phyloP scores from a whole-genome alignment of 345 rosid genomes.

The Arabis hirsuta region DNA sequence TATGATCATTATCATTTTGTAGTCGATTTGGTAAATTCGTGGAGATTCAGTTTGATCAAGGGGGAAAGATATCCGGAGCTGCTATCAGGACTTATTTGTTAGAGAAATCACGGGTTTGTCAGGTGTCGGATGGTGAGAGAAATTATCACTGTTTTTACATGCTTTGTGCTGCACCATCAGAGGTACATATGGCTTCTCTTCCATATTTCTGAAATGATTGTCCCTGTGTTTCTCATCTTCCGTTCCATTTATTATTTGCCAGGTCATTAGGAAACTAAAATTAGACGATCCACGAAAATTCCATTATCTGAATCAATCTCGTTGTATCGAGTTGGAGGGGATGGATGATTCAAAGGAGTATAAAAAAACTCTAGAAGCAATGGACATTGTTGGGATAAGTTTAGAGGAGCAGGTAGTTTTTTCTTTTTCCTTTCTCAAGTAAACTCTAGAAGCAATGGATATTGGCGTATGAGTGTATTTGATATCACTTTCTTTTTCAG shows the following conservation, averaged over 20 bases:
- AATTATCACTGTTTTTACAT: slow-evolving; percentile 98
- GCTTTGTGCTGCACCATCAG: slow-evolving; percentile 94
- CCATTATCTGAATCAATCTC: slow-evolving; percentile 88
- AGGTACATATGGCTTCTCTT: slow-evolving; percentile 53
- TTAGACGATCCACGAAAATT: slow-evolving; percentile 72
- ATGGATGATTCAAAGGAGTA: slow-evolving; percentile 84
- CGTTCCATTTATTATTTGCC: slow-evolving; percentile 31
- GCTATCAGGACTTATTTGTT: slow-evolving; percentile 94
- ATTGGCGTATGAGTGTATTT: slow-evolving; percentile 13
- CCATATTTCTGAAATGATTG: slow-evolving; percentile 11
- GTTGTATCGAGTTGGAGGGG: slow-evolving; percentile 79
- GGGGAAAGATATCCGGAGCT: slow-evolving; percentile 95
- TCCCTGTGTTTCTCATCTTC: slow-evolving; percentile 20
- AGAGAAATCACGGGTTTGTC: slow-evolving; percentile 98
- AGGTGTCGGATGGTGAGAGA: slow-evolving; percentile 95
- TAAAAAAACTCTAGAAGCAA: slow-evolving; percentile 77
- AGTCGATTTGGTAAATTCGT: slow-evolving; percentile 99
- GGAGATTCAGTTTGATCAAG: slow-evolving; percentile 91
- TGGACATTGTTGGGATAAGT: slow-evolving; percentile 91
- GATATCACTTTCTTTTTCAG: slow-evolving; percentile 48
- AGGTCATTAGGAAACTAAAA: slow-evolving; percentile 70
- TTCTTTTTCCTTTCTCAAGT: slow-evolving; percentile 20
- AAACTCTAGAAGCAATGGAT: neutral
- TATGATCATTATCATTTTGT: slow-evolving; percentile 43
- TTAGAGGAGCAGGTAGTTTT: slow-evolving; percentile 75